Conservation (phyloP, 352 stramenopile species). For the Plasmopara muralis region DNA sequence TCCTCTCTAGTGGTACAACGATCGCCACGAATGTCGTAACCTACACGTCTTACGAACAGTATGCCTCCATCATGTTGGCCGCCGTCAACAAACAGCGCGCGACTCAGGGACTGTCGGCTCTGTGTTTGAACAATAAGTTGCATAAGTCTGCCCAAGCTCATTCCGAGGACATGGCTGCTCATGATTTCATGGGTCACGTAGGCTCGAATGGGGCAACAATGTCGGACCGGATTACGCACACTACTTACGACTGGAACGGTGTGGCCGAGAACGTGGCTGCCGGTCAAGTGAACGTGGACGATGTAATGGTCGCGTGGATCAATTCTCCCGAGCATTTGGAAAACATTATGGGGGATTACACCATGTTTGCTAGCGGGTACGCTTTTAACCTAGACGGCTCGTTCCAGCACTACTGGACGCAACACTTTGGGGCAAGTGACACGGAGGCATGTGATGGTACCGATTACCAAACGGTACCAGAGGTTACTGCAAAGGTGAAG, state of each 20-base stretch:
- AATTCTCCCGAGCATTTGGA: constrained; percentile 18
- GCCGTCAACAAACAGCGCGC: constrained; percentile 42
- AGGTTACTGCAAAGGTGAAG: neutral
- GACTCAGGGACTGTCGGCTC: constrained; percentile 22
- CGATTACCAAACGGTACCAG: neutral
- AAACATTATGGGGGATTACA: constrained; percentile 32
- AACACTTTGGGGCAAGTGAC: constrained; percentile 31
- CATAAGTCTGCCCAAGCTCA: constrained; percentile 12
- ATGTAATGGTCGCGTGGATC: constrained; percentile 31
- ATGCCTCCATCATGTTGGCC: constrained; percentile 23
- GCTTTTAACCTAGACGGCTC: constrained; percentile 20
- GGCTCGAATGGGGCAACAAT: constrained; percentile 34
- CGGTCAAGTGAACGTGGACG: constrained; percentile 19
- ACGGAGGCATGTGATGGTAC: constrained; percentile 18
- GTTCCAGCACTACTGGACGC: constrained; percentile 44
- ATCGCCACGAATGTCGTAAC: constrained; percentile 14
- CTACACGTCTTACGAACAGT: constrained; percentile 18
- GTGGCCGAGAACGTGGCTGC: constrained; percentile 29
- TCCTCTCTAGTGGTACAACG: neutral
- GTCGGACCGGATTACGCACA: constrained; percentile 27
- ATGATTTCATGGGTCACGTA: constrained; percentile 43
- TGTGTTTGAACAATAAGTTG: constrained; percentile 35
- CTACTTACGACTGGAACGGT: constrained; percentile 36
- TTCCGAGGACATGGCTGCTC: constrained; percentile 35
- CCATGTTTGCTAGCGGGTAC: constrained; percentile 29